Evolutionary conservation across 2,329 filamentous ascomycete species (phyloP).

Genomic region (Periglandula ipomoeae): DNA sequence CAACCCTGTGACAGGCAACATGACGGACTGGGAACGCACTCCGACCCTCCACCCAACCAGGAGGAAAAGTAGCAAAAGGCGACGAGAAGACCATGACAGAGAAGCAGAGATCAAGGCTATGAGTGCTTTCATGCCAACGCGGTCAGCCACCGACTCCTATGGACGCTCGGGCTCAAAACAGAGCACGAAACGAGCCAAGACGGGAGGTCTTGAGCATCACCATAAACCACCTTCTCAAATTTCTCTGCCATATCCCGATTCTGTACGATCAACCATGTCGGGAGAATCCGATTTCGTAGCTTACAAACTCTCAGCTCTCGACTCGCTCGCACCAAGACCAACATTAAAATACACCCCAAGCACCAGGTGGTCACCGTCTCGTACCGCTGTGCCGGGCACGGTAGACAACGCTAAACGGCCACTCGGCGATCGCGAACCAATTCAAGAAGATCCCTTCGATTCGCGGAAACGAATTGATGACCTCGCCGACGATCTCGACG

Average conservation of each 20-base stretch:
- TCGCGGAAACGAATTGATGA: slow-evolving; percentile 56
- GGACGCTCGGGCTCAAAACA: slow-evolving; percentile 52
- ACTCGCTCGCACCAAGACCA: slow-evolving; percentile 76
- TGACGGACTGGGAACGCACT: slow-evolving; percentile 22
- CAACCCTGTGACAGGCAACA: slow-evolving; percentile 1
- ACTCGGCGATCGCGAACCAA: slow-evolving; percentile 39
- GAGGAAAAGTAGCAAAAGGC: slow-evolving; percentile 68
- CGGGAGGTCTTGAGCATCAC: slow-evolving; percentile 40
- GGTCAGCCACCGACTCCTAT: slow-evolving; percentile 50
- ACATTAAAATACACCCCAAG: slow-evolving; percentile 67
- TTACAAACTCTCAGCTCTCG: slow-evolving; percentile 72
- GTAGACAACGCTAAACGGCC: slow-evolving; percentile 43
- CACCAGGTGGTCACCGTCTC: slow-evolving; percentile 44
- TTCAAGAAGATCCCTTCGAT: slow-evolving; percentile 51
- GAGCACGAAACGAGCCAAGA: slow-evolving; percentile 58
- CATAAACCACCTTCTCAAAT: slow-evolving; percentile 60
- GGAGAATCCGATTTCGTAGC: slow-evolving; percentile 61
- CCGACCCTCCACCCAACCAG: slow-evolving; percentile 50
- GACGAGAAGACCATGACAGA: slow-evolving; percentile 64
- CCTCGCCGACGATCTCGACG: slow-evolving; percentile 77
- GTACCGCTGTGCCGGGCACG: slow-evolving; percentile 36
- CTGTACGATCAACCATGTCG: slow-evolving; percentile 68
- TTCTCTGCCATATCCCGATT: slow-evolving; percentile 65
- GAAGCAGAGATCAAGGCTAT: slow-evolving; percentile 86
- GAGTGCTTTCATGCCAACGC: slow-evolving; percentile 59